Base-by-base conservation (phyloP, 305 asterid species). In the Galium porrigens region DNA sequence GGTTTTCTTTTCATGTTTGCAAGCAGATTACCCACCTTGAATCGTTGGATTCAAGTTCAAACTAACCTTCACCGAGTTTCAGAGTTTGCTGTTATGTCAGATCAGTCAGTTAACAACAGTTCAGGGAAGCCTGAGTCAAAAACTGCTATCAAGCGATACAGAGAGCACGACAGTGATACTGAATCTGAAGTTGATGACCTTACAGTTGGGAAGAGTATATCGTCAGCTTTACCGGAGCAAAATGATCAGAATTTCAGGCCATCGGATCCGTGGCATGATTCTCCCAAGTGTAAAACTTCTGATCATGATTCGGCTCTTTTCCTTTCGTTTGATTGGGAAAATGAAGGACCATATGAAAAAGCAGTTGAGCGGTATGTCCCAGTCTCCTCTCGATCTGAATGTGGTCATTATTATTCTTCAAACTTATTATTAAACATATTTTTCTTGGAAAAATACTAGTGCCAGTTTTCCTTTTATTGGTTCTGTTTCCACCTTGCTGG, bases 11-110 rank as follows among this genome's bases (percentile, higher is more conserved):
- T 56, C 61, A n/a, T 68, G 56, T 71, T 72, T 53, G 48, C 52
- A 12, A 70, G 74, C 94, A 92, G 98, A 86, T 92, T 87, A 70
- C 95, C 99, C 53, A 86, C 97, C 70, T 79, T 92, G 86, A 89
- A 92, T 71, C 95, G 96, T 73, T 92, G 99, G 99, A 92, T 89
- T 69, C 97, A 89, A 82, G 79, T 92, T 95, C 99, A 92, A 80
- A 89, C 91, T 65, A 92, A 89, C 77, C 97, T 89, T 74, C 99
- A 92, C 73, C 88, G 94, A 76, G 85, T 92, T 76, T 87, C 95
- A 14, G 99, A 89, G 81, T 85, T 89, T 80, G 94, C 99, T 66
- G 92, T 87, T 70, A 84, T 77, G 90, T 68, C 81, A 53, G 95
- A 85, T 67, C 83, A 78, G 71, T 81, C 81, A 73, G 64, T 70